These are phyloP conservation scores for Aspergillus aculeatinus DNA, from an alignment of 2,329 filamentous ascomycete genomes.

Conservation along the genomic window DNA sequence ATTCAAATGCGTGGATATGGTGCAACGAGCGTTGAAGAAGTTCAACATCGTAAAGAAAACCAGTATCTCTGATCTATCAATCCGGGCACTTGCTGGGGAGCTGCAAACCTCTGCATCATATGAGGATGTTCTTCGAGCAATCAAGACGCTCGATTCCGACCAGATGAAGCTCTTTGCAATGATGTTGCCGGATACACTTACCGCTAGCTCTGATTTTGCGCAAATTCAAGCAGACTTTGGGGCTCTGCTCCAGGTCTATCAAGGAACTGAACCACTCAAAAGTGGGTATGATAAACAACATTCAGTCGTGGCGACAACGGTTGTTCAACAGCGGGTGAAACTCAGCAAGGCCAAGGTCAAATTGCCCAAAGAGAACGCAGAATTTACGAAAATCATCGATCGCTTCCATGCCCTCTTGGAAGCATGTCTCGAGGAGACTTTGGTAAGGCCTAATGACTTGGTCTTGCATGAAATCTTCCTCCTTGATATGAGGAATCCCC, in stretches of 20 bases:
- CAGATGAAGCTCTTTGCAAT: constrained; percentile 44
- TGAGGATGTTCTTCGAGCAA: constrained; percentile 51
- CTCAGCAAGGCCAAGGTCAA: constrained; percentile 58
- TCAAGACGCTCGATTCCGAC: constrained; percentile 56
- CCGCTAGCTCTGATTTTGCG: constrained; percentile 38
- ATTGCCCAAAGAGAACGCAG: constrained; percentile 53
- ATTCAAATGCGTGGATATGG: constrained; percentile 33
- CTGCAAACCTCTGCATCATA: constrained; percentile 52
- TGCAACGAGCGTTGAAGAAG: constrained; percentile 29
- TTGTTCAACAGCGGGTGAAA: constrained; percentile 60
- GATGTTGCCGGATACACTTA: constrained; percentile 34
- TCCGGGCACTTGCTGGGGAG: constrained; percentile 51
- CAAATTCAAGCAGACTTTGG: constrained; percentile 50
- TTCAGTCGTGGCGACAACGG: constrained; percentile 55
- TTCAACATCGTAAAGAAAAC: constrained; percentile 32
- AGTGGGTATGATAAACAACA: constrained; percentile 72
- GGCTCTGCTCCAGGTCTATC: constrained; percentile 47
- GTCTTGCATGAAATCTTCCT: constrained; percentile 59
- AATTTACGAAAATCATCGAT: constrained; percentile 56
- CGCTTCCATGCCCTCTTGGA: constrained; percentile 48
- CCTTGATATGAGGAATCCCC: constrained; percentile 57
- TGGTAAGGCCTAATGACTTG: constrained; percentile 52
- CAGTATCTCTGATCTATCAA: constrained; percentile 38
- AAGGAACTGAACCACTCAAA: constrained; percentile 56
- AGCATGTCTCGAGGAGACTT: constrained; percentile 44